Evolutionary conservation across 140 eudicot species (phyloP).

Genomic region (Stevia rebaudiana): DNA sequence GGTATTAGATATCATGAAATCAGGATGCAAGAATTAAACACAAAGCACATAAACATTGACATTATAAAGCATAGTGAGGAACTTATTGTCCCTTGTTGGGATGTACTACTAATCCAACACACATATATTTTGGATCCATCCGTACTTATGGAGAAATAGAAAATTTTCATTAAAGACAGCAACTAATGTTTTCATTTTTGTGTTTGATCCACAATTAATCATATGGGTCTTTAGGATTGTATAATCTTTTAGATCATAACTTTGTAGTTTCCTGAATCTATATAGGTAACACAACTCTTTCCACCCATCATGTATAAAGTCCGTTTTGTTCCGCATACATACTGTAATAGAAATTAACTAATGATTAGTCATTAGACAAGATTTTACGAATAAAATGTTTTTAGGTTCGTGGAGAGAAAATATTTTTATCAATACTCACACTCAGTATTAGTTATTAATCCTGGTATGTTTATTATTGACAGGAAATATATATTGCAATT

Average conservation of each 20-base stretch:
- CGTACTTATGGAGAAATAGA: constrained; percentile 14
- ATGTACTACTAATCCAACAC: background rate
- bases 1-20: constrained; percentile 3
- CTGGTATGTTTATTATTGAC: background rate
- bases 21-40: constrained; percentile 7
- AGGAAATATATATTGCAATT: background rate
- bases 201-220: constrained; percentile 10
- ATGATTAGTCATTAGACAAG: background rate
- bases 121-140: background rate
- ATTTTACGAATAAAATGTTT: background rate
- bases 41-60: background rate
- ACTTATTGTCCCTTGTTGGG: background rate
- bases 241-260: background rate
- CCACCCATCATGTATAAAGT: background rate
- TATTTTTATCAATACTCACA: background rate
- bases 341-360: background rate
- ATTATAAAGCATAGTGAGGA: background rate
- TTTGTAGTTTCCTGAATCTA: background rate
- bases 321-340: background rate
- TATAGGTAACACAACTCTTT: background rate
- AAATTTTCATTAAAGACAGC: background rate
- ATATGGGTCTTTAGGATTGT: constrained; percentile 15
- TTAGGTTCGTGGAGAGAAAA: background rate
- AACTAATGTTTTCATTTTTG: background rate
- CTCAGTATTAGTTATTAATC: background rate